Percentiles rank a stretch among this genome's conserved stretches.
phyloP scores from a whole-genome alignment of 495 filamentous ascomycete genomes.

The Penicillium dipodomyicola region DNA sequence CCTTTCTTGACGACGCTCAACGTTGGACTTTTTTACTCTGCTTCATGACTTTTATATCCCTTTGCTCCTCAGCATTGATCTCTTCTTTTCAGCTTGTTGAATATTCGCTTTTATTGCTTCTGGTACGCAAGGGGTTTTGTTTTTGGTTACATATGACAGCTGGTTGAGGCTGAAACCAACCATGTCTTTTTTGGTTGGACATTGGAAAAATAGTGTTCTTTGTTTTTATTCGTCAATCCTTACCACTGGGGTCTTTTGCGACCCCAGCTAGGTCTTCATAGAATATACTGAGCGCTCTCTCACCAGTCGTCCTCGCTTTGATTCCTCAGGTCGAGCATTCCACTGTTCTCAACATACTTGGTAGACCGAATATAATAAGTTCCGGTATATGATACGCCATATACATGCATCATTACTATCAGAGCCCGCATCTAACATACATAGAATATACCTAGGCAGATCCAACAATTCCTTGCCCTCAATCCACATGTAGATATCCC shows the following conservation, averaged over 20 bases:
- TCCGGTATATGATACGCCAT: neutral
- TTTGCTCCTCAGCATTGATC: conserved; percentile 24
- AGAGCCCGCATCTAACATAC: neutral
- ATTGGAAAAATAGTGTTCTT: conserved; percentile 18
- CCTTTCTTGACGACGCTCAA: conserved; percentile 26
- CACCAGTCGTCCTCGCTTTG: neutral
- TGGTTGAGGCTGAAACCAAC: conserved; percentile 12
- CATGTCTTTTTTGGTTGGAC: conserved; percentile 19
- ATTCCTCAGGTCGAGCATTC: neutral
- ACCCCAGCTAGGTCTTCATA: neutral
- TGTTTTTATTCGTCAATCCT: conserved; percentile 3
- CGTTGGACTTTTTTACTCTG: conserved; percentile 23
- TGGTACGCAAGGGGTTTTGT: conserved; percentile 23
- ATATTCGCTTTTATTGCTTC: conserved; percentile 25
- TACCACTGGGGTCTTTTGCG: neutral
- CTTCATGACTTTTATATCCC: conserved; percentile 29
- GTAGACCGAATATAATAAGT: neutral
- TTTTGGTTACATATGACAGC: conserved; percentile 20
- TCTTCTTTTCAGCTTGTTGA: conserved; percentile 27
- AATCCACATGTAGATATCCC: neutral
- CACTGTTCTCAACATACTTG: neutral
- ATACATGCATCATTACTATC: neutral
- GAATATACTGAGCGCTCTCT: neutral
- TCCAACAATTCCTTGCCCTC: neutral
- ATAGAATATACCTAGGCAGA: neutral